Evolutionary conservation across 768 basidiomycete species (phyloP).

Genomic region (Pleurotus platypus): DNA sequence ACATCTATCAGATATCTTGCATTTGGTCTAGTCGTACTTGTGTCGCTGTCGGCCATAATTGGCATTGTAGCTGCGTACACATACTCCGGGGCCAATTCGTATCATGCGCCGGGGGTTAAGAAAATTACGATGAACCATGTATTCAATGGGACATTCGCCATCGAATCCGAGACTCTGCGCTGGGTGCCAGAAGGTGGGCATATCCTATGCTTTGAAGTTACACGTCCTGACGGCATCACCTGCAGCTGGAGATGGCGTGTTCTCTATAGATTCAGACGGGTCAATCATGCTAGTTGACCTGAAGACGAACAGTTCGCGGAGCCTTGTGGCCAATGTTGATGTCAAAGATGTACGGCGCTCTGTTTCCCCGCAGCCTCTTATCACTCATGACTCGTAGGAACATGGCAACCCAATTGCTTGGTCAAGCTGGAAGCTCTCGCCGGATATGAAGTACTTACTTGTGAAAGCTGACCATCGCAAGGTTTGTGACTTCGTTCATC

Average conservation of each 20-base stretch:
- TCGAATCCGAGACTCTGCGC: slow-evolving; percentile 43
- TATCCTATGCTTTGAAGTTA: background rate
- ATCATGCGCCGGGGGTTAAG: slow-evolving; percentile 48
- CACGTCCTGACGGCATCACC: background rate
- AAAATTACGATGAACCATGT: slow-evolving; percentile 86
- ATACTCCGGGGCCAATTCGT: slow-evolving; percentile 53
- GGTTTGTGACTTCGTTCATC: slow-evolving; percentile 31
- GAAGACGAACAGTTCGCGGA: slow-evolving; percentile 63
- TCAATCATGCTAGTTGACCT: slow-evolving; percentile 80
- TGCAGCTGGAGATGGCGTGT: slow-evolving; percentile 92
- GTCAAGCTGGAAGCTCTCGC: slow-evolving; percentile 76
- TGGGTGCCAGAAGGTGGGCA: slow-evolving; percentile 92
- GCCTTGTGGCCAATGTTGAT: slow-evolving; percentile 54
- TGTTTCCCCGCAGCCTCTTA: background rate
- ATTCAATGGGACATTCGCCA: slow-evolving; percentile 85
- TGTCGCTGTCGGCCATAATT: slow-evolving; percentile 61
- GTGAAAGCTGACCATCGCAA: slow-evolving; percentile 74
- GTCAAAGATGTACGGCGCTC: slow-evolving; percentile 56
- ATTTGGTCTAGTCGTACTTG: slow-evolving; percentile 54
- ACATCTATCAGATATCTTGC: slow-evolving; percentile 60
- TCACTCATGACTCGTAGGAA: slow-evolving; percentile 36
- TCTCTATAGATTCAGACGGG: slow-evolving; percentile 57
- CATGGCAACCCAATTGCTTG: slow-evolving; percentile 47
- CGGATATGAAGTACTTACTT: slow-evolving; percentile 88
- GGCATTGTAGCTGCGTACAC: slow-evolving; percentile 75